These are phyloP conservation scores for Polytrichum formosum DNA, from an alignment of 225 moss, liverwort and hornwort species.

Conservation along the genomic window DNA sequence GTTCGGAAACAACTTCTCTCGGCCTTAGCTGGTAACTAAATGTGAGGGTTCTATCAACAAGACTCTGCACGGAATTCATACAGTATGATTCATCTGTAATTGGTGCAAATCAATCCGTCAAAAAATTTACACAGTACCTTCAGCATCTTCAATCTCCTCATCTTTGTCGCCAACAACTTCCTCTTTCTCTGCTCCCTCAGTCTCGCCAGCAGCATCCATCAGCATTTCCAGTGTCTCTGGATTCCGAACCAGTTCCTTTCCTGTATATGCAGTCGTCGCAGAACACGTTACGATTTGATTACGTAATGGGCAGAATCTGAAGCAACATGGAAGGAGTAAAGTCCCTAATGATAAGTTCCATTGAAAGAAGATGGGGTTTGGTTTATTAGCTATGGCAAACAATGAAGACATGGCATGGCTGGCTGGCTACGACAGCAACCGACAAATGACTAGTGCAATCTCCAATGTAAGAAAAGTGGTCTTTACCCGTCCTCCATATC, in stretches of 20 bases:
- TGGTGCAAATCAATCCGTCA: no score
- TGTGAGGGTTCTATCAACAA: no score
- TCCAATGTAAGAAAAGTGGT: no score
- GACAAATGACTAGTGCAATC: no score
- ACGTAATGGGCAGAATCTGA: not conserved
- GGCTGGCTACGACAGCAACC: no score
- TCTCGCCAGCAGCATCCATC: conserved; percentile 13
- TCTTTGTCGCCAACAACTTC: conserved; percentile 16
- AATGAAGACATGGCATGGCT: no score
- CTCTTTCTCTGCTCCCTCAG: conserved; percentile 8
- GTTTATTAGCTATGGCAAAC: no score
- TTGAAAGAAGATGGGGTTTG: not conserved
- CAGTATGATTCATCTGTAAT: no score
- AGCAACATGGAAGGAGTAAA: not conserved
- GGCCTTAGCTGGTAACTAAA: no score
- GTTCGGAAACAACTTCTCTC: no score
- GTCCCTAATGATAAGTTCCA: not conserved
- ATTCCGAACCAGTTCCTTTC: conserved; percentile 52
- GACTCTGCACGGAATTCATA: no score
- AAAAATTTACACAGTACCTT: conserved; percentile 18
- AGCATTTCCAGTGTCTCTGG: conserved; percentile 50
- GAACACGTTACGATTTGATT: not conserved
- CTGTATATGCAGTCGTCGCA: conserved; percentile 3
- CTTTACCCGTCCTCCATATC: no score
- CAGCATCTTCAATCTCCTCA: conserved; percentile 26